Percentiles rank a stretch among this genome's conserved stretches.
These are phyloP conservation scores for Aspergillus egyptiacus DNA, from an alignment of 495 filamentous ascomycete genomes.

Conservation along the genomic window DNA sequence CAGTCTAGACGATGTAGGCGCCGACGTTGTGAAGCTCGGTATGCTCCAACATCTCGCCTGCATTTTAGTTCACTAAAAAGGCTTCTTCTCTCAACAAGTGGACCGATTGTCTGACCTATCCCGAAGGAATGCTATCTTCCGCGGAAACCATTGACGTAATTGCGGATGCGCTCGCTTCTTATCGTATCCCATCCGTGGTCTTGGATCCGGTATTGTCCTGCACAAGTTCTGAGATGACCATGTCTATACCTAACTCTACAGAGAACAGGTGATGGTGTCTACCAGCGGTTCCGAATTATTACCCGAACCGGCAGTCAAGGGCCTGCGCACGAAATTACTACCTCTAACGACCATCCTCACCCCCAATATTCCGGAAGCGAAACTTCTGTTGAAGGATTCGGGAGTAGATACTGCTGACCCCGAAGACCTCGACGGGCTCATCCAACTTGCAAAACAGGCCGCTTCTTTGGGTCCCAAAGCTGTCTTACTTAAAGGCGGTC, in stretches of 20 bases:
- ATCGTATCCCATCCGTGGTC: conserved; percentile 58
- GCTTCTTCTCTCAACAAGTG: background rate
- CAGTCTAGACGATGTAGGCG: conserved; percentile 73
- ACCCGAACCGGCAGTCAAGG: conserved; percentile 59
- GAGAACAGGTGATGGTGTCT: conserved; percentile 77
- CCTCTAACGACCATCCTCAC: conserved; percentile 75
- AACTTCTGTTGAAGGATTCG: conserved; percentile 58
- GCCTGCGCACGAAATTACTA: conserved; percentile 61
- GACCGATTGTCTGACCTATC: background rate
- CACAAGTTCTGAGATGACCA: background rate
- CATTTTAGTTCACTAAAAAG: background rate
- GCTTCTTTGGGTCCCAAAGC: conserved; percentile 65
- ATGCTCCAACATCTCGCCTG: conserved; percentile 14
- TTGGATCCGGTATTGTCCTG: conserved; percentile 67
- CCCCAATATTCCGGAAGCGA: conserved; percentile 88
- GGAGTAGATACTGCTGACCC: conserved; percentile 46
- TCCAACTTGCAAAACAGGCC: conserved; percentile 60
- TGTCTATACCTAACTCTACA: conserved; percentile 7
- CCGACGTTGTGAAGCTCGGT: conserved; percentile 91
- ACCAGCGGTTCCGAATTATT: conserved; percentile 76
- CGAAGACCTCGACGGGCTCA: conserved; percentile 52
- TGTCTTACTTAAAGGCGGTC: conserved; percentile 88
- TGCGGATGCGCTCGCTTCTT: conserved; percentile 55
- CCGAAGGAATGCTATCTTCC: conserved; percentile 84
- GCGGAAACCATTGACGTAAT: conserved; percentile 69